phyloP scores from a whole-genome alignment of 192 early-diverging fungal genomes.

The Backusella parvicylindrica region DNA sequence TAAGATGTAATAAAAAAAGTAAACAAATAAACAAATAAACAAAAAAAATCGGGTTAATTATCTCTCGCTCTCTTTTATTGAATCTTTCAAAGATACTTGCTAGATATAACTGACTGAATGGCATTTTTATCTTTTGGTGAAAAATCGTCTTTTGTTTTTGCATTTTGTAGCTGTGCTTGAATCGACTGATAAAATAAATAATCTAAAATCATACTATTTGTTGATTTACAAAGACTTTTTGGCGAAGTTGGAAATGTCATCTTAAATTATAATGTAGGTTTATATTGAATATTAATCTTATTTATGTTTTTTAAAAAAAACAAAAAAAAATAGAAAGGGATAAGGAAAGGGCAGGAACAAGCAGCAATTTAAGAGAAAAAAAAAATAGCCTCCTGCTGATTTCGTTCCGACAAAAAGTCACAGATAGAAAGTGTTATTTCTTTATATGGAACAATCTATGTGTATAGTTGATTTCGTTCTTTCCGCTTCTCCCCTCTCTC shows the following conservation, averaged over 20 bases:
- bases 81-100: slow-evolving; percentile 6
- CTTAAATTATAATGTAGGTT: not conserved
- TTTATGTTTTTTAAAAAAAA: not conserved
- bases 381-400: not conserved
- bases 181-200: slow-evolving; percentile 51
- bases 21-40: not conserved
- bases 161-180: slow-evolving; percentile 49
- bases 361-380: not conserved
- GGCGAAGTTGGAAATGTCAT: not conserved
- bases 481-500: not conserved
- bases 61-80: not conserved
- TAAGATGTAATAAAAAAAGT: slow-evolving; percentile 21
- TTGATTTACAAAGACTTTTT: slow-evolving; percentile 12
- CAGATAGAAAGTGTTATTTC: not conserved
- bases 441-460: not conserved
- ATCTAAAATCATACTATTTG: slow-evolving; percentile 52
- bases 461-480: not conserved
- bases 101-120: slow-evolving; percentile 52
- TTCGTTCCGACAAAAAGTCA: not conserved
- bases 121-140: slow-evolving; percentile 43
- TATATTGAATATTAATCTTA: not conserved
- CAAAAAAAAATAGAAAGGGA: not conserved
- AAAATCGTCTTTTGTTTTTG: slow-evolving; percentile 17
- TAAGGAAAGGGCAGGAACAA: not conserved
- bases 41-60: not conserved